phyloP scores from a whole-genome alignment of 768 basidiomycete species.

The Lyophyllum shimeji region DNA sequence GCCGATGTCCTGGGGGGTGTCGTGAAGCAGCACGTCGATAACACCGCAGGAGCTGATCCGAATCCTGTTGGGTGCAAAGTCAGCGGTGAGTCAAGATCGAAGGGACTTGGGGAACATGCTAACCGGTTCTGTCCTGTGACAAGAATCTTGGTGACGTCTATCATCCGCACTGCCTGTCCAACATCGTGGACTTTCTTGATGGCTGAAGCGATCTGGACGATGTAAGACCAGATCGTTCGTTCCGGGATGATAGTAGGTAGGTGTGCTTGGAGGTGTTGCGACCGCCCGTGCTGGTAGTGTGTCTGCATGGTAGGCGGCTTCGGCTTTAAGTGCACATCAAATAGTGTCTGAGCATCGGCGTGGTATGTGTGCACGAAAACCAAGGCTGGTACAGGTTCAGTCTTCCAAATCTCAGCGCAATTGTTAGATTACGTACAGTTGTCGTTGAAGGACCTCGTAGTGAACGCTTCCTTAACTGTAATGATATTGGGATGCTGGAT shows the following conservation, averaged over 20 bases:
- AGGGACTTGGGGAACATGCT: too few relatives aligned
- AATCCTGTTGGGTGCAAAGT: slow-evolving; percentile 63
- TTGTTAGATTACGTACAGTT: slow-evolving; percentile 61
- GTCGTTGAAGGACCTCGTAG: slow-evolving; percentile 89
- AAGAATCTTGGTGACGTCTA: slow-evolving; percentile 87
- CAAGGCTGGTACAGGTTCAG: slow-evolving; percentile 54
- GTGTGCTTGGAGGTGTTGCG: slow-evolving; percentile 22
- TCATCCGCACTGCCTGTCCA: slow-evolving; percentile 74
- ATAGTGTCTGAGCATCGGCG: slow-evolving; percentile 79
- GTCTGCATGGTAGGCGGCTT: slow-evolving; percentile 33
- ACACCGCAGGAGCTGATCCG: slow-evolving; percentile 88
- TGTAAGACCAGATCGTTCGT: slow-evolving; percentile 86
- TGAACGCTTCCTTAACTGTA: slow-evolving; percentile 87
- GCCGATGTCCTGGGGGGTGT: slow-evolving; percentile 58
- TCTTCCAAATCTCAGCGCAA: background rate
- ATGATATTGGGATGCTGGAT: slow-evolving; percentile 87
- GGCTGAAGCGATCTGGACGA: slow-evolving; percentile 86
- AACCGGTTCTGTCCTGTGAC: slow-evolving; percentile 89
- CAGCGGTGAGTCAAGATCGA: too few relatives aligned
- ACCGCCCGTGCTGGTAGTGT: slow-evolving; percentile 22
- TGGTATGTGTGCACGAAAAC: slow-evolving; percentile 91
- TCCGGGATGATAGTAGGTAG: slow-evolving; percentile 58
- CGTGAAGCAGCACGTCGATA: slow-evolving; percentile 81
- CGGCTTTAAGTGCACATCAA: slow-evolving; percentile 71
- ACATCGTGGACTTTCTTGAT: slow-evolving; percentile 84